Evolutionary conservation across 1,284 basidiomycete species (phyloP).

Genomic region (Coriolopsis trogii): DNA sequence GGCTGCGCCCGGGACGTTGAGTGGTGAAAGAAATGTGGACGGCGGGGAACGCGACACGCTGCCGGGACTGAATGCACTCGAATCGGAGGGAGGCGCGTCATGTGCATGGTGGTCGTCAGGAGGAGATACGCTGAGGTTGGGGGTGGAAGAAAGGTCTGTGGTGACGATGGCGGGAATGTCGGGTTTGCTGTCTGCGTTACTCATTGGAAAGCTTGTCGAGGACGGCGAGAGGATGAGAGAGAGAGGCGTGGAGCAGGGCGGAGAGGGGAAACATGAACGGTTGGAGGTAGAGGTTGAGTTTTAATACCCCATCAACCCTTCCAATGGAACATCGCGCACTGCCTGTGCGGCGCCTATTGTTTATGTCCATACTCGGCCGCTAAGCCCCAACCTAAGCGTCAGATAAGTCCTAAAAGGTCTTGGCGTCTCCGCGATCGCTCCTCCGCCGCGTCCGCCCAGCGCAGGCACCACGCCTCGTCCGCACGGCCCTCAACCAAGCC

Average conservation of each 20-base stretch:
- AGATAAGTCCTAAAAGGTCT: too few species aligned
- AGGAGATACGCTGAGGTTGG: conserved; percentile 10
- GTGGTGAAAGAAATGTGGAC: conserved; percentile 20
- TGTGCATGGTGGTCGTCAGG: conserved; percentile 14
- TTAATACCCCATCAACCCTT: not conserved
- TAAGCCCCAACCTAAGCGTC: too few species aligned
- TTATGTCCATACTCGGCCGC: too few species aligned
- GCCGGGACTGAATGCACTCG: conserved; percentile 3
- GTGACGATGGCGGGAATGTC: conserved; percentile 31
- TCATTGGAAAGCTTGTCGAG: conserved; percentile 10
- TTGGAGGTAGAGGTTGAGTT: not conserved
- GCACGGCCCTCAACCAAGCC: conserved; percentile 1
- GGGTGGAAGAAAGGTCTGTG: conserved; percentile 29
- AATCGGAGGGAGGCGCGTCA: conserved; percentile 7
- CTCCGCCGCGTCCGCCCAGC: not conserved
- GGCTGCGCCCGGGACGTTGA: conserved; percentile 16
- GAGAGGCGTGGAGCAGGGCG: conserved; percentile 3
- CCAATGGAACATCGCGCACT: not conserved
- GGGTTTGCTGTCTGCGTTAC: conserved; percentile 15
- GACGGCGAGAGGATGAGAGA: not conserved
- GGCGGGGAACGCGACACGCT: conserved; percentile 10
- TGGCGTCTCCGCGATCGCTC: too few species aligned
- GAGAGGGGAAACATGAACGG: not conserved
- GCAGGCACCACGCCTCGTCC: not conserved
- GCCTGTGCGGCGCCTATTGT: not conserved